phyloP scores from a whole-genome alignment of 2,329 filamentous ascomycete genomes.

The Acrocalymma vagum region DNA sequence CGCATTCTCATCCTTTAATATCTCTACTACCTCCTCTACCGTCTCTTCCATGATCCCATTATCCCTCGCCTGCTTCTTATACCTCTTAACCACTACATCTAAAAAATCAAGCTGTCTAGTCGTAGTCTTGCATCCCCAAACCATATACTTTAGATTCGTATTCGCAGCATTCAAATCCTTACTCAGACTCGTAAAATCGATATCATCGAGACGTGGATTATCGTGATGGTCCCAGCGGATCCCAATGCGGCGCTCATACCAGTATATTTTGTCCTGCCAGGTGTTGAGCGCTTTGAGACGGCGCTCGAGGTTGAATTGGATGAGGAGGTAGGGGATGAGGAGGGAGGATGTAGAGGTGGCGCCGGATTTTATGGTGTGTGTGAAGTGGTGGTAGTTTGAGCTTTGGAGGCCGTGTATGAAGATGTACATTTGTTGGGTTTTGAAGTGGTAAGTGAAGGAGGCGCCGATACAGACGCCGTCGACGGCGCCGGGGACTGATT shows the following conservation, averaged over 20 bases:
- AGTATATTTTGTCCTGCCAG: constrained; percentile 15
- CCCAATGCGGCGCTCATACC: constrained; percentile 11
- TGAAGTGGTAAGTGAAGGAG: constrained; percentile 29
- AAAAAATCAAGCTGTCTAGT: constrained; percentile 17
- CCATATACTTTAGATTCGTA: constrained; percentile 10
- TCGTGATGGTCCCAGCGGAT: constrained; percentile 12
- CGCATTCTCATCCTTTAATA: constrained; percentile 14
- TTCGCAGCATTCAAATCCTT: constrained; percentile 15
- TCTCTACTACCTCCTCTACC: neutral
- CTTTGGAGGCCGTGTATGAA: constrained; percentile 21
- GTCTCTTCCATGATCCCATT: constrained; percentile 9
- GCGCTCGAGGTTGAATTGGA: constrained; percentile 13
- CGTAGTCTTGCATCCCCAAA: constrained; percentile 13
- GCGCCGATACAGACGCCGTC: constrained; percentile 7
- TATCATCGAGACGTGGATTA: neutral
- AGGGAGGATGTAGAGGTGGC: constrained; percentile 9
- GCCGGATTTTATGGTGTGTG: neutral
- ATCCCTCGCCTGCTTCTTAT: constrained; percentile 6
- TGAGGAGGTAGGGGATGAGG: constrained; percentile 17
- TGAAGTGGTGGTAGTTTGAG: constrained; percentile 3
- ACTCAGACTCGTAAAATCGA: constrained; percentile 16
- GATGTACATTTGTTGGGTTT: constrained; percentile 19
- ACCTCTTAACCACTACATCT: constrained; percentile 16
- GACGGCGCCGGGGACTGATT: constrained; percentile 7
- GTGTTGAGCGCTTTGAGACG: constrained; percentile 1